Percentiles rank a stretch among this genome's conserved stretches.
Evolutionary conservation across 768 basidiomycete species (phyloP).

Genomic region (Suillus weaverae): DNA sequence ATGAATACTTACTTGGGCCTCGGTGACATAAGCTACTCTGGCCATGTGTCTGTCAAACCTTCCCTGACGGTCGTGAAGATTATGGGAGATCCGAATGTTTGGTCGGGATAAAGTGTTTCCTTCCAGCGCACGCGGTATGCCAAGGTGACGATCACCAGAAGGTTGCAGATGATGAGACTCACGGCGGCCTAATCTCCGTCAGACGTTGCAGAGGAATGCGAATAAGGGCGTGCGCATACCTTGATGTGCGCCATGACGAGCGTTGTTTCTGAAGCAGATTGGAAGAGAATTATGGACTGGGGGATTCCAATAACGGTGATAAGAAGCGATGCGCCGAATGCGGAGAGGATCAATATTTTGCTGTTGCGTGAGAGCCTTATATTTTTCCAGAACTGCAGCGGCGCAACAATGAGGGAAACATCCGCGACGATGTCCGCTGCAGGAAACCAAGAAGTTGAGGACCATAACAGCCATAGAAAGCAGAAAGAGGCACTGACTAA

Average conservation of each 20-base stretch:
- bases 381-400: neutral
- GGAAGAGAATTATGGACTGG: neutral
- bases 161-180: conserved; percentile 6
- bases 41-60: no score
- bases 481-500: neutral
- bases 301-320: neutral
- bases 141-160: conserved; percentile 3
- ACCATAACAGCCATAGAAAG: neutral
- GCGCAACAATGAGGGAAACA: neutral
- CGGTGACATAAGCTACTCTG: no score
- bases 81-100: neutral
- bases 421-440: conserved; percentile 3
- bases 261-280: neutral
- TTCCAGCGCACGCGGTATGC: neutral
- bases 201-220: neutral
- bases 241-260: conserved; percentile 1
- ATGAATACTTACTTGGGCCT: no score
- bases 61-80: neutral
- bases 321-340: neutral
- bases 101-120: neutral
- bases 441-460: neutral
- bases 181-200: conserved; percentile 1
- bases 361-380: neutral
- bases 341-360: neutral
- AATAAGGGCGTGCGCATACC: neutral